Base-by-base conservation (phyloP, 2,329 filamentous ascomycete species). In the Sordariomycetes sp. region DNA sequence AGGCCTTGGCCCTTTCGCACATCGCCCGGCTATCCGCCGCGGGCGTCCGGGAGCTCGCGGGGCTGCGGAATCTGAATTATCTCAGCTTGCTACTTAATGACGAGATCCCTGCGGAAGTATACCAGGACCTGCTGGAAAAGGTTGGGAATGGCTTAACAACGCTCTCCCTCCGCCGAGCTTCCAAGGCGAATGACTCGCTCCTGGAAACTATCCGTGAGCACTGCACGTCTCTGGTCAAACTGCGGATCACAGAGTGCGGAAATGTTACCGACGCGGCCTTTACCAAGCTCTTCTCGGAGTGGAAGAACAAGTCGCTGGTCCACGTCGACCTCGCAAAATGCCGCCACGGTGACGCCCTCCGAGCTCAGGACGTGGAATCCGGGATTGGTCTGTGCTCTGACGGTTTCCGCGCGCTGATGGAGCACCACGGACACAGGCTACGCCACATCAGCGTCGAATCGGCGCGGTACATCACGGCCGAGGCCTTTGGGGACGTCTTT, bases 331-430 rank as follows among this genome's bases (percentile, higher is more conserved):
- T 97, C 17, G 84, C 87, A 63, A 84, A 85, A 60, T 90, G 85
- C 59, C 87, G 91, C 20, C 82, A 90, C 63, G 67, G 95, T 36
- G 88, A 96, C 66, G 82, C 89, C 59, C 72, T 75, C 54, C 80
- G 80, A 28, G 86, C 89, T 0, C 79, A 84, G 24, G 81, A 84
- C 4, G 84, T 85, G 53, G 78, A 81, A 0, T 72, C 83, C 58
- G 76, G 79, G 25, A 72, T 92, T 52, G 92, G 91, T 1, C 76
- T 96, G 35, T 89, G 86, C 56, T 86, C 84, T 0, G 71, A 79
- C 6, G 90, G 87, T 0, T 92, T 97, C 72, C 74, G 78, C 61
- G 88, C 89, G 0, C 71, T 96, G 51, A 96, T 96, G 89, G 72
- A 74, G 0, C 92, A 96, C 66, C 96, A 90, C 0, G 88, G 89